Evolutionary conservation across 257 asterid species (phyloP), one percentile per base, ranked within the genome.

Genomic region (Gentiana dahurica): DNA sequence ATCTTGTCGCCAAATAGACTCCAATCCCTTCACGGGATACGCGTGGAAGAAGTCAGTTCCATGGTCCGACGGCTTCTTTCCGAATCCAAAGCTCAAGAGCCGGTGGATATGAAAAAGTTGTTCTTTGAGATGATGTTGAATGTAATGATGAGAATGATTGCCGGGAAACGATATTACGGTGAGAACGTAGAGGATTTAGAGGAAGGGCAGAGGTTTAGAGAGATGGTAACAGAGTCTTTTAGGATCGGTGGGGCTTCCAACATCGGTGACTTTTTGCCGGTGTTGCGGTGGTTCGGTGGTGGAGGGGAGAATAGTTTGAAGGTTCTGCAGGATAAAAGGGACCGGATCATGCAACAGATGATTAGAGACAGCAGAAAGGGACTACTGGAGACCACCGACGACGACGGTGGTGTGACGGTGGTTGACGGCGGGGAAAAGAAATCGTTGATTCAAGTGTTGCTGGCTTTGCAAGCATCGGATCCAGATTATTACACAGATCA

Each of bases 1-100:
- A 65, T 86, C 10, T 34, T 86, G 3, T 86, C 95, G 3, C 39
- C 78, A 0, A 78, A 79, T 60, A 58, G 81, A 55, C 78, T 87
- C 32, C 86, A 83, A 37, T 8, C 64, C 73, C 79, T 87, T 8
- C 81, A 71, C 2, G 57, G 65, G 36, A 81, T 79, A 5, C 88
- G 95, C 0, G 67, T 51, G 0, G 86, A 81, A 34, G 95, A 87
- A 69, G 74, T 83, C 1, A 72, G 51, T 9, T 60, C 65, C 24
- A 74, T 63, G 86, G n/a, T 81, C 0, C 65, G 56, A 32, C 51
- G 73, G 66, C 49, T 81, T 0, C 5, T 37, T 12, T 44, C 59
- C 33, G 66, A 66, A 47, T 44, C 79, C 3, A 5, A 11, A 1
- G 70, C 48, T 24, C 43, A 66, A 34, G 35, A 51, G n/a, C 4